Percentiles rank a stretch among this genome's conserved stretches.
phyloP scores from a whole-genome alignment of 2,329 filamentous ascomycete genomes.

The Hysterium pulicare region DNA sequence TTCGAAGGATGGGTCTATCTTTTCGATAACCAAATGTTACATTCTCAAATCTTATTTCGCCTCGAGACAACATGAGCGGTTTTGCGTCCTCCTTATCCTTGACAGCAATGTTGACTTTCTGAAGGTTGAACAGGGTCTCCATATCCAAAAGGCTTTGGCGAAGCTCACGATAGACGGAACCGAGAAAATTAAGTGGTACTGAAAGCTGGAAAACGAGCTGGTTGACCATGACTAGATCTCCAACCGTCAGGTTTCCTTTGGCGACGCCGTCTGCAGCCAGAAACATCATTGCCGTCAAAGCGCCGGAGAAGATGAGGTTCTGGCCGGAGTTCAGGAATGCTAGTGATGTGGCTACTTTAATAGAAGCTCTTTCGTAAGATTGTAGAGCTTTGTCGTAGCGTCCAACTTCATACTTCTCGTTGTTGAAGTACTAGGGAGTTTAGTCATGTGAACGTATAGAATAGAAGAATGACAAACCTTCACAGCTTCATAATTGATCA shows the following conservation, averaged over 20 bases:
- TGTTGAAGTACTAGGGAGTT: conserved; percentile 93
- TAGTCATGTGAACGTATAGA: not conserved
- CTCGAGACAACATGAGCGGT: conserved; percentile 70
- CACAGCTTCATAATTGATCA: conserved; percentile 98
- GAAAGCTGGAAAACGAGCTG: conserved; percentile 98
- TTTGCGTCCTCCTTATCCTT: conserved; percentile 73
- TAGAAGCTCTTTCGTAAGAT: conserved; percentile 87
- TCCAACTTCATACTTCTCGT: conserved; percentile 88
- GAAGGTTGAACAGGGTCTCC: conserved; percentile 96
- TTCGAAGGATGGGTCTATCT: conserved; percentile 80
- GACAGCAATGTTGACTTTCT: conserved; percentile 91
- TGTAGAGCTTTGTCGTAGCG: conserved; percentile 85
- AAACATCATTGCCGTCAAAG: conserved; percentile 97
- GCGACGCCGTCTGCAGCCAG: conserved; percentile 88
- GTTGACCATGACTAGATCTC: conserved; percentile 97
- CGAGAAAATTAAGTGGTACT: conserved; percentile 93
- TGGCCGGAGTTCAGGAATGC: conserved; percentile 92
- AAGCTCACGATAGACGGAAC: conserved; percentile 95
- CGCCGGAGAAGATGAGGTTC: conserved; percentile 93
- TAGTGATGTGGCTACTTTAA: conserved; percentile 93
- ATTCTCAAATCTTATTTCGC: conserved; percentile 91
- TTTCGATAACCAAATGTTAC: conserved; percentile 90
- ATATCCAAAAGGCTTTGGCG: conserved; percentile 94
- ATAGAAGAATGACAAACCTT: conserved; percentile 50
- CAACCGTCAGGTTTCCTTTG: conserved; percentile 76